A percentile compares a stretch with the other conserved stretches of the same genome.
phyloP scores from a whole-genome alignment of 2,329 filamentous ascomycete species.

The Fusarium ambrosium region DNA sequence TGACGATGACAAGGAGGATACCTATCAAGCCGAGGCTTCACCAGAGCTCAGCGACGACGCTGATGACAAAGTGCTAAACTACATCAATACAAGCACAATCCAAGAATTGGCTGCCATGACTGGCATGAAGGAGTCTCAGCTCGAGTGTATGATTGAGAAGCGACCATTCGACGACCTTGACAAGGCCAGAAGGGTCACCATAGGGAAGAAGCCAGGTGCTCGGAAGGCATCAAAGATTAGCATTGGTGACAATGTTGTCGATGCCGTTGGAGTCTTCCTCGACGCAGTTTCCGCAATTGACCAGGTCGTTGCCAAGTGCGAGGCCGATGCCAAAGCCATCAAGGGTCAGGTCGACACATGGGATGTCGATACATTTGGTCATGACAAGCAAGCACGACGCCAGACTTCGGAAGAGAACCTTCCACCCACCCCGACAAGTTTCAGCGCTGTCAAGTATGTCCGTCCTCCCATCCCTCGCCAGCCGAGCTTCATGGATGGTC shows the following conservation, averaged over 20 bases:
- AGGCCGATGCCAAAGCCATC: constrained; percentile 73
- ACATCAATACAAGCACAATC: constrained; percentile 84
- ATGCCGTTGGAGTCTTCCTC: constrained; percentile 77
- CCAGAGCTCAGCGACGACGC: constrained; percentile 49
- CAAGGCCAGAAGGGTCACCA: constrained; percentile 74
- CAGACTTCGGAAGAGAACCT: constrained; percentile 52
- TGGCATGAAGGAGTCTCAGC: constrained; percentile 76
- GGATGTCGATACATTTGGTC: constrained; percentile 64
- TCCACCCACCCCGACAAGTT: constrained; percentile 59
- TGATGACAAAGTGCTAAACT: constrained; percentile 73
- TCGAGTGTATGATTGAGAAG: constrained; percentile 77
- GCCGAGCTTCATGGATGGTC: constrained; percentile 81
- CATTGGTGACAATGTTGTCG: constrained; percentile 67
- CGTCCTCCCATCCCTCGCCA: constrained; percentile 69
- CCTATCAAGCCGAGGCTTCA: constrained; percentile 54
- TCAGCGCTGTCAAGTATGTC: constrained; percentile 51
- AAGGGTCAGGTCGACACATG: constrained; percentile 62
- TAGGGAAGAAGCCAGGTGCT: constrained; percentile 62
- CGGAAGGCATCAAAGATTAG: constrained; percentile 61
- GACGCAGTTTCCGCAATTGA: constrained; percentile 87
- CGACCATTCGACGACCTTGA: constrained; percentile 80
- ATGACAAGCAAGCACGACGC: constrained; percentile 51
- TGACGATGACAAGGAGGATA: constrained; percentile 59
- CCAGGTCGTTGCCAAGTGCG: constrained; percentile 81
- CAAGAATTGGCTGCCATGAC: constrained; percentile 87